phyloP scores from a whole-genome alignment of 1,139 yeast genomes.

The Candida smagusa region DNA sequence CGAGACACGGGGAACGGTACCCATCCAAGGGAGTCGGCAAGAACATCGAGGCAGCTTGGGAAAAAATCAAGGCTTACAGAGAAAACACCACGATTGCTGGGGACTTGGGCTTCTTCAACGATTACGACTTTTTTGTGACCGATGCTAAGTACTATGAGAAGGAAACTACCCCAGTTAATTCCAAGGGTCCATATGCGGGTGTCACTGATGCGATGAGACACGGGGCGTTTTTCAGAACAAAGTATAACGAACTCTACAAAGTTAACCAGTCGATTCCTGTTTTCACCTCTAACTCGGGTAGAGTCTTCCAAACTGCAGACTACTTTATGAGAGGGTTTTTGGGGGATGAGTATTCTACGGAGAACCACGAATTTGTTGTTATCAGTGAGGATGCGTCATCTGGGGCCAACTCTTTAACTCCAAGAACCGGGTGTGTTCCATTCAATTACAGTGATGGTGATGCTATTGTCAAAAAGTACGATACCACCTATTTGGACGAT shows the following conservation, averaged over 20 bases:
- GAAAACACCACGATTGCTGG: constrained; percentile 21
- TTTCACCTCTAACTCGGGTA: constrained; percentile 31
- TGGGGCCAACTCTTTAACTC: constrained; percentile 33
- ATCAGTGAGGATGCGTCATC: constrained; percentile 23
- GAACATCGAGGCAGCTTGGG: constrained; percentile 15
- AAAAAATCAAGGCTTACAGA: constrained; percentile 19
- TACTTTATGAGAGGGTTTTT: constrained; percentile 31
- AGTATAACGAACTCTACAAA: constrained; percentile 26
- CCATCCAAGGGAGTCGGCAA: constrained; percentile 29
- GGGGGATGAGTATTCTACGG: constrained; percentile 12
- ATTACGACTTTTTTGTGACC: constrained; percentile 31
- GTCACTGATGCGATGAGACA: constrained; percentile 31
- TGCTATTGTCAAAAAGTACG: constrained; percentile 12
- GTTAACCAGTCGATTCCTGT: constrained; percentile 23
- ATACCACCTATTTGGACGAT: constrained; percentile 15
- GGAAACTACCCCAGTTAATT: constrained; percentile 16
- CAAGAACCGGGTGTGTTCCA: constrained; percentile 22
- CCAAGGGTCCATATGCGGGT: constrained; percentile 17
- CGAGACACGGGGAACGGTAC: constrained; percentile 76
- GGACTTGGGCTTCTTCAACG: constrained; percentile 29
- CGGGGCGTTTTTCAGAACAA: constrained; percentile 33
- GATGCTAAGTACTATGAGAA: constrained; percentile 21
- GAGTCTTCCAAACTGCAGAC: constrained; percentile 28
- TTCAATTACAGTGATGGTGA: constrained; percentile 13
- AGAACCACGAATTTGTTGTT: constrained; percentile 17